Percentiles rank a stretch among this genome's conserved stretches.
phyloP scores from a whole-genome alignment of 2,329 filamentous ascomycete species.

The Dothiorella sarmentorum region DNA sequence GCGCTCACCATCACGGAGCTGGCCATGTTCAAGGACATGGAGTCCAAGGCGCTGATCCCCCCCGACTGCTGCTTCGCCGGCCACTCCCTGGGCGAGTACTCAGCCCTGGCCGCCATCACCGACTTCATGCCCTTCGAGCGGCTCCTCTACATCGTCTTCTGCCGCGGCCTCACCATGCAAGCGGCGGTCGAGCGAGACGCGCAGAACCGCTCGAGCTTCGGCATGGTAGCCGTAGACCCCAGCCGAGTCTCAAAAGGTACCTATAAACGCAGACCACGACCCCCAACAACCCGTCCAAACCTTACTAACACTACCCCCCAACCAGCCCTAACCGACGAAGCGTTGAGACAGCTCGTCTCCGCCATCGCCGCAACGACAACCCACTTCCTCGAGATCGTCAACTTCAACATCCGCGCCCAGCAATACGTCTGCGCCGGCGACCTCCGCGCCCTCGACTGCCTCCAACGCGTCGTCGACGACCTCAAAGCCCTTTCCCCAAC shows the following conservation, averaged over 20 bases:
- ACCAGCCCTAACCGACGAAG: background rate
- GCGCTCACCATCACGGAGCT: constrained; percentile 18
- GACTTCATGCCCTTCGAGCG: constrained; percentile 23
- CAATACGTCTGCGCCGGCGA: constrained; percentile 16
- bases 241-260: background rate
- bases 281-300: no score
- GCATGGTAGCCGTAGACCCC: background rate
- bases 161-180: constrained; percentile 1
- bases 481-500: background rate
- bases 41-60: constrained; percentile 9
- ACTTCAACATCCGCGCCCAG: constrained; percentile 9
- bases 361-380: background rate
- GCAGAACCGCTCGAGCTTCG: background rate
- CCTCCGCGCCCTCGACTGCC: background rate
- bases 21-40: constrained; percentile 17
- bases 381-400: constrained; percentile 7
- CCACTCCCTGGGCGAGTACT: constrained; percentile 24
- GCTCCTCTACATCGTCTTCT: constrained; percentile 19
- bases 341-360: background rate
- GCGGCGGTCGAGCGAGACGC: background rate
- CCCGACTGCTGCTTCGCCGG: constrained; percentile 19
- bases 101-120: constrained; percentile 20
- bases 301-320: background rate
- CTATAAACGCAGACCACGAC: no score
- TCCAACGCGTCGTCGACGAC: background rate